phyloP scores from a whole-genome alignment of 2,329 filamentous ascomycete genomes.

The Pseudogymnoascus sp. region DNA sequence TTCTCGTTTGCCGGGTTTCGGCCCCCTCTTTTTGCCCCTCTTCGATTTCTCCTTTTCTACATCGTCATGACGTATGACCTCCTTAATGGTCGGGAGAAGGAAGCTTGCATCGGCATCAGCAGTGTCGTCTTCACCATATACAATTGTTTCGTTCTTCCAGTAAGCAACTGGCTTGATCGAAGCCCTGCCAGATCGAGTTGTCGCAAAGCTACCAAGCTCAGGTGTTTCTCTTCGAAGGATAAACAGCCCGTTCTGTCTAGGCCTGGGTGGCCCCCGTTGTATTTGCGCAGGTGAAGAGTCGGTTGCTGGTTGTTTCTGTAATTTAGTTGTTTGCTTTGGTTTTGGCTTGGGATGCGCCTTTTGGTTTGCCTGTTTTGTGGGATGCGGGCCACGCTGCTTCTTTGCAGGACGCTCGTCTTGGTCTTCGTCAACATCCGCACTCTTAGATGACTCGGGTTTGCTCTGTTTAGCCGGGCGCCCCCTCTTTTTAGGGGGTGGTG shows the following conservation, averaged over 20 bases:
- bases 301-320: conserved; percentile 9
- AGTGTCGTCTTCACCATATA: conserved; percentile 56
- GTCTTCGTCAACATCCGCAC: conserved; percentile 28
- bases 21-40: conserved; percentile 8
- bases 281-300: conserved; percentile 18
- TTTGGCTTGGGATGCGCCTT: conserved; percentile 3
- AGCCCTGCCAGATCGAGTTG: conserved; percentile 67
- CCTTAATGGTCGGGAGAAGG: conserved; percentile 63
- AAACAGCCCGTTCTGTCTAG: conserved; percentile 40
- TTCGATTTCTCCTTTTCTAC: conserved; percentile 33
- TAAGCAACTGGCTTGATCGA: conserved; percentile 72
- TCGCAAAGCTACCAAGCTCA: conserved; percentile 33
- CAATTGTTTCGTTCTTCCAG: conserved; percentile 77
- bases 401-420: conserved; percentile 31
- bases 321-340: conserved; percentile 13
- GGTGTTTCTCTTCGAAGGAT: conserved; percentile 43
- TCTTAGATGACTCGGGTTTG: conserved; percentile 9
- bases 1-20: conserved; percentile 22
- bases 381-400: conserved; percentile 16
- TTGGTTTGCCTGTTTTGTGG: background rate
- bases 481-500: conserved; percentile 18
- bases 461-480: conserved; percentile 15
- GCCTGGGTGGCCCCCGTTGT: conserved; percentile 29
- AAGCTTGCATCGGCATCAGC: conserved; percentile 47
- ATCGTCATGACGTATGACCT: conserved; percentile 68